Conservation (phyloP, 2,329 filamentous ascomycete genomes). For the Fusarium stilboides region DNA sequence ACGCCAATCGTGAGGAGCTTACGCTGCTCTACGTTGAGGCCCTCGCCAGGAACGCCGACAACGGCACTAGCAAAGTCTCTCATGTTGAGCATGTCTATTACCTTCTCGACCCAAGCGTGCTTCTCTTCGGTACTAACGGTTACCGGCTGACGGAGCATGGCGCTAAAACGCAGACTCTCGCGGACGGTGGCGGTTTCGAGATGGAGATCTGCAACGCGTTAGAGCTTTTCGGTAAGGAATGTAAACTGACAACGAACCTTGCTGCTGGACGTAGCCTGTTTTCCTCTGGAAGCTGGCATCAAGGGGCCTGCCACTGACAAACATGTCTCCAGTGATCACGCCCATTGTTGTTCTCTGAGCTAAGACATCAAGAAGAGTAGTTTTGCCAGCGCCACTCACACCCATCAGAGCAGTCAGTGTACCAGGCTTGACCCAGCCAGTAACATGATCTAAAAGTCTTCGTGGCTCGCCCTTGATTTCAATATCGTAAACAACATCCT, state of each 20-base stretch:
- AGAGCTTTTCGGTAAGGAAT: neutral
- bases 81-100: conserved; percentile 78
- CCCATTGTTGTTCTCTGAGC: conserved; percentile 70
- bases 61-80: conserved; percentile 76
- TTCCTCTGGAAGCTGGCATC: conserved; percentile 74
- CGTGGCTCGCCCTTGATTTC: conserved; percentile 81
- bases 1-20: conserved; percentile 76
- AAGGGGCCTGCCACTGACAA: conserved; percentile 72
- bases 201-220: conserved; percentile 63
- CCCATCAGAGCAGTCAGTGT: conserved; percentile 86
- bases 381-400: conserved; percentile 65
- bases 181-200: conserved; percentile 69
- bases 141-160: conserved; percentile 71
- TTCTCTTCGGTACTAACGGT: conserved; percentile 70
- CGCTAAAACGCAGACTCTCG: conserved; percentile 69
- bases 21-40: conserved; percentile 73
- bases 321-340: conserved; percentile 76
- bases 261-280: conserved; percentile 78
- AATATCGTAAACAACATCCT: conserved; percentile 78
- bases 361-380: conserved; percentile 60
- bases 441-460: conserved; percentile 82
- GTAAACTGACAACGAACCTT: conserved; percentile 57
- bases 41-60: conserved; percentile 74
- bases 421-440: conserved; percentile 92
- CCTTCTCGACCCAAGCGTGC: conserved; percentile 73